phyloP scores from a whole-genome alignment of 73 alveolate species.

The Breviolum minutum region DNA sequence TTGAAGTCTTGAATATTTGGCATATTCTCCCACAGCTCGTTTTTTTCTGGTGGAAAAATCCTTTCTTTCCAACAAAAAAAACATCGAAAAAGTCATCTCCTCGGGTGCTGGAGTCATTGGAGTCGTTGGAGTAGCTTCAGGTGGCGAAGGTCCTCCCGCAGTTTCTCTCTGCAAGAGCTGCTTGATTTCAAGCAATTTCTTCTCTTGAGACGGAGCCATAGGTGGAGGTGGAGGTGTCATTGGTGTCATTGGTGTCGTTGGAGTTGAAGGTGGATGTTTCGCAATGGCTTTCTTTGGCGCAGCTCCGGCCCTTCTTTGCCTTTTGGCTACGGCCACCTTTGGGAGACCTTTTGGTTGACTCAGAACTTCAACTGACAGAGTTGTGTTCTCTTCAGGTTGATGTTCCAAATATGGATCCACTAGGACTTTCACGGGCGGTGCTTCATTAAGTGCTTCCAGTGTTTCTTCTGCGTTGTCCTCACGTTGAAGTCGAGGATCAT shows the following conservation, averaged over 20 bases:
- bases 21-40: background rate
- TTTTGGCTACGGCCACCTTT: constrained; percentile 45
- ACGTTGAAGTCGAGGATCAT: constrained; percentile 15
- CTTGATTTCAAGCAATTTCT: constrained; percentile 57
- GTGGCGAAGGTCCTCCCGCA: background rate
- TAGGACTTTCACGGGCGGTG: constrained; percentile 29
- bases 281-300: constrained; percentile 70
- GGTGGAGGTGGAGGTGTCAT: constrained; percentile 8
- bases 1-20: background rate
- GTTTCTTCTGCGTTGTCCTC: background rate
- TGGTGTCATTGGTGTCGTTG: background rate
- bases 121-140: background rate
- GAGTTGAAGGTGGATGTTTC: constrained; percentile 29
- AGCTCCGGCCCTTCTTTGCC: constrained; percentile 17
- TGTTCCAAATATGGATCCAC: constrained; percentile 77
- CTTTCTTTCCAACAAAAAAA: too few relatives aligned
- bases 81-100: background rate
- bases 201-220: background rate
- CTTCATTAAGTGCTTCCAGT: background rate
- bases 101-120: constrained; percentile 12
- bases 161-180: constrained; percentile 66
- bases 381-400: background rate
- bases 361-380: constrained; percentile 77
- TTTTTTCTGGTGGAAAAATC: background rate
- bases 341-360: constrained; percentile 37